phyloP scores from a whole-genome alignment of 495 filamentous ascomycete species.

The Cryomyces antarcticus region DNA sequence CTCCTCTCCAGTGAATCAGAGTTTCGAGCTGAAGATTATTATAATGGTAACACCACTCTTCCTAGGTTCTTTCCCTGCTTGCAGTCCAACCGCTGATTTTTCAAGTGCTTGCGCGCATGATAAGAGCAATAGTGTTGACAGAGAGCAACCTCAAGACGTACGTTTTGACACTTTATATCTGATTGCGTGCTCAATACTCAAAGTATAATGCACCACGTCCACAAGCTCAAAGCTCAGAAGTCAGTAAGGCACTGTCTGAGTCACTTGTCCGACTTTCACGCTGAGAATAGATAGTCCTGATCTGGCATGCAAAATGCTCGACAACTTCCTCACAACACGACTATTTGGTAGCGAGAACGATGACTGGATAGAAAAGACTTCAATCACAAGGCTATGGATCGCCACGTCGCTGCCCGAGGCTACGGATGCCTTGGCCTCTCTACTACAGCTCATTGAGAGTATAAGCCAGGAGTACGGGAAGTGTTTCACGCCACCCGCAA shows the following conservation, averaged over 20 bases:
- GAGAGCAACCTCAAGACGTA: constrained; percentile 42
- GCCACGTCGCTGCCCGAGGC: neutral
- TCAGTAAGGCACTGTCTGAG: constrained; percentile 2
- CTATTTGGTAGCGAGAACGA: constrained; percentile 21
- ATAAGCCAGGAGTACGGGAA: neutral
- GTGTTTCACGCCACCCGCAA: constrained; percentile 29
- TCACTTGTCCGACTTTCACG: constrained; percentile 10
- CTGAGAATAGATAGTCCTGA: constrained; percentile 11
- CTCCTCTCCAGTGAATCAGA: constrained; percentile 23
- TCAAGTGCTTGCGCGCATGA: constrained; percentile 25
- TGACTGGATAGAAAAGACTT: constrained; percentile 40
- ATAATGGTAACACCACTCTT: constrained; percentile 6
- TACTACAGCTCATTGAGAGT: too few species aligned
- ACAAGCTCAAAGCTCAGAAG: constrained; percentile 32
- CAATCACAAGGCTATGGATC: constrained; percentile 39
- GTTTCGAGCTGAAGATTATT: constrained; percentile 10
- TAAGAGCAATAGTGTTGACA: constrained; percentile 33
- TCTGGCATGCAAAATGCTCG: constrained; percentile 32
- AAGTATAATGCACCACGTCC: constrained; percentile 43
- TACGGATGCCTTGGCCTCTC: neutral
- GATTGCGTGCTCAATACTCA: constrained; percentile 1
- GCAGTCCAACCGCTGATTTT: neutral
- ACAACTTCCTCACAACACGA: constrained; percentile 34
- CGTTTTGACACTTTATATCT: neutral
- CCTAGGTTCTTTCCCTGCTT: neutral